phyloP scores from a whole-genome alignment of 148 eudicot species.

The Cornus controversa region DNA sequence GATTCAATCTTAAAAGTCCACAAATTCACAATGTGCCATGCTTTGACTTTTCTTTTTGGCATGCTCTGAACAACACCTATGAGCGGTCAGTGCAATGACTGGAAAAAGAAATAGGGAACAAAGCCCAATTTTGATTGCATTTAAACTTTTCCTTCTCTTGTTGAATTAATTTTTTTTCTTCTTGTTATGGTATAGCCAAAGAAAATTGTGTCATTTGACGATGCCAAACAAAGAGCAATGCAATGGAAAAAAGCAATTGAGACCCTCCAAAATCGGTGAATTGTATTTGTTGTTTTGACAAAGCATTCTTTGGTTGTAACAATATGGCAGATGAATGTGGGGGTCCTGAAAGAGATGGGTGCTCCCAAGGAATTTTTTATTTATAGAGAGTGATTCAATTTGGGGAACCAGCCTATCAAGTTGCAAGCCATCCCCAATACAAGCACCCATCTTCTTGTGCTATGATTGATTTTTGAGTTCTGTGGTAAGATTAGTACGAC shows the following conservation, averaged over 20 bases:
- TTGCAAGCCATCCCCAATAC: not conserved
- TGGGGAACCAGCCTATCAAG: conserved; percentile 14
- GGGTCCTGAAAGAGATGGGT: conserved; percentile 22
- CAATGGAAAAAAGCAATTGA: conserved; percentile 98
- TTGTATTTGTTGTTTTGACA: conserved; percentile 13
- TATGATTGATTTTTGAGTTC: too few species aligned
- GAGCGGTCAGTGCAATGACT: not conserved
- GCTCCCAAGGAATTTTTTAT: conserved; percentile 19
- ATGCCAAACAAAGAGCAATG: conserved; percentile 86
- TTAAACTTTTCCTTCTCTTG: not conserved
- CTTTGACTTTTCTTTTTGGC: not conserved
- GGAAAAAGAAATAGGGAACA: not conserved
- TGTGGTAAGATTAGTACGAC: too few species aligned
- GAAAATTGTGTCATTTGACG: conserved; percentile 87
- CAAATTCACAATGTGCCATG: not conserved
- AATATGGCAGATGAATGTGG: conserved; percentile 19
- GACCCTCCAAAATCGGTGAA: conserved; percentile 79
- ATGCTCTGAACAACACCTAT: not conserved
- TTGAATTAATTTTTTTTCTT: too few species aligned
- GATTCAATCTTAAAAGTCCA: not conserved
- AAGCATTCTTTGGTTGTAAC: conserved; percentile 33
- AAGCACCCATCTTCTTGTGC: too few species aligned
- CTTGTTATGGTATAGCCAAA: conserved; percentile 59
- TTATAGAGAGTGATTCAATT: conserved; percentile 12
- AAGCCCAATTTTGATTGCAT: not conserved